A percentile compares a stretch with the other conserved stretches of the same genome.
Conservation (phyloP, 495 filamentous ascomycete species). For the Penicillium psychrofluorescens region DNA sequence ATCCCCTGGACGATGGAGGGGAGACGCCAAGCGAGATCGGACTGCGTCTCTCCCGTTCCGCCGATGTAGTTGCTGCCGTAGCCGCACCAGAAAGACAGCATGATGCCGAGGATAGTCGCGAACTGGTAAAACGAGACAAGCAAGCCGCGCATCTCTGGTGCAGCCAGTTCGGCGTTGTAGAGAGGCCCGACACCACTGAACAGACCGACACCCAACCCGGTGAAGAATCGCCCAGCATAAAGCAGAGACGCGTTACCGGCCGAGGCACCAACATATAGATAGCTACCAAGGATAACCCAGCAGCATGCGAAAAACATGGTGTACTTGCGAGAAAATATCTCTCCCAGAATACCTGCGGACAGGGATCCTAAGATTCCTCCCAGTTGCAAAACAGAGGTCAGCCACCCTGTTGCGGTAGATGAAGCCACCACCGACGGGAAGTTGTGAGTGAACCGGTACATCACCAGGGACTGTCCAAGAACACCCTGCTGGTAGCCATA, state of each 20-base stretch:
- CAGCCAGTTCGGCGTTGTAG: slow-evolving; percentile 70
- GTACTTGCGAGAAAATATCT: slow-evolving; percentile 59
- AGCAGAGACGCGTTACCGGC: slow-evolving; percentile 57
- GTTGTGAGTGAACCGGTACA: slow-evolving; percentile 33
- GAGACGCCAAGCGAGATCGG: slow-evolving; percentile 39
- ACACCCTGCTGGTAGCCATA: slow-evolving; percentile 44
- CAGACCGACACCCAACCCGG: slow-evolving; percentile 62
- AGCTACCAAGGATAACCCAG: slow-evolving; percentile 58
- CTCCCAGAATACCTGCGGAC: slow-evolving; percentile 45
- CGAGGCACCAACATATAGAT: slow-evolving; percentile 44
- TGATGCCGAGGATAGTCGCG: slow-evolving; percentile 71
- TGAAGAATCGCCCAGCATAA: slow-evolving; percentile 56
- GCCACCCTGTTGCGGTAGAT: slow-evolving; percentile 32
- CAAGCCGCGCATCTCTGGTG: slow-evolving; percentile 66
- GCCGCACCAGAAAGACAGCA: slow-evolving; percentile 68
- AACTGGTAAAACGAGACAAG: slow-evolving; percentile 73
- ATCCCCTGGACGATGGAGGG: slow-evolving; percentile 43
- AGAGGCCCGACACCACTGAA: slow-evolving; percentile 50
- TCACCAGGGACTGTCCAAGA: slow-evolving; percentile 34
- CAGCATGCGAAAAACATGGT: slow-evolving; percentile 64
- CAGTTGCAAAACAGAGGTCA: slow-evolving; percentile 58
- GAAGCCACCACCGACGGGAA: slow-evolving; percentile 35
- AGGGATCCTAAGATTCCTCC: slow-evolving; percentile 71
- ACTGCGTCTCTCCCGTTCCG: slow-evolving; percentile 27
- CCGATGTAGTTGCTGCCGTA: slow-evolving; percentile 45